These are phyloP conservation scores for Xylariaceae sp. DNA, from an alignment of 2,329 filamentous ascomycete genomes.

Conservation along the genomic window DNA sequence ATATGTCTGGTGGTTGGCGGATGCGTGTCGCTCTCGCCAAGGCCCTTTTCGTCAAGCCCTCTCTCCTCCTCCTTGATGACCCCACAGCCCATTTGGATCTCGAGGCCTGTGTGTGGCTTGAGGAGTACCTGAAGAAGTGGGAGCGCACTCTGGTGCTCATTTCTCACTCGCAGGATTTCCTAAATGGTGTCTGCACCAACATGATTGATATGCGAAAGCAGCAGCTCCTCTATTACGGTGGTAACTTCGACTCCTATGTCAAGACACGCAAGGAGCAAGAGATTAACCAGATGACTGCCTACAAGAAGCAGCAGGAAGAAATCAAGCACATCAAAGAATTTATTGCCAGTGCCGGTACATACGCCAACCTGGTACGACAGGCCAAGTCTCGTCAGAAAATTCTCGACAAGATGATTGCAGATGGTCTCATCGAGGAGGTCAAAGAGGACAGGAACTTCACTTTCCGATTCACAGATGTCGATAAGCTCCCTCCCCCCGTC, in stretches of 20 bases:
- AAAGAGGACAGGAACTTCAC: conserved; percentile 82
- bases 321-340: conserved; percentile 99
- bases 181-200: conserved; percentile 96
- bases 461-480: conserved; percentile 97
- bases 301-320: conserved; percentile 98
- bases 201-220: conserved; percentile 98
- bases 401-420: conserved; percentile 99
- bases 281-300: conserved; percentile 98
- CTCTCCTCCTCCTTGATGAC: conserved; percentile 91
- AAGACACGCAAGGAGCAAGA: conserved; percentile 95
- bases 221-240: conserved; percentile 93
- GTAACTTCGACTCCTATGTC: conserved; percentile 98
- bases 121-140: conserved; percentile 99
- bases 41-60: conserved; percentile 97
- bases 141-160: conserved; percentile 94
- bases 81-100: conserved; percentile 98
- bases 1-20: conserved; percentile 99
- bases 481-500: conserved; percentile 97
- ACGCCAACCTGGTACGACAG: conserved; percentile 97
- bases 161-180: conserved; percentile 97
- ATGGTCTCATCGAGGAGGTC: conserved; percentile 95
- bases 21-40: conserved; percentile 98
- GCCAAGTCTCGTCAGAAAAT: conserved; percentile 99
- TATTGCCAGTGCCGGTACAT: conserved; percentile 98
- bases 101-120: conserved; percentile 98